Conservation (phyloP, 441 rosid species). For the Adansonia gregorii region DNA sequence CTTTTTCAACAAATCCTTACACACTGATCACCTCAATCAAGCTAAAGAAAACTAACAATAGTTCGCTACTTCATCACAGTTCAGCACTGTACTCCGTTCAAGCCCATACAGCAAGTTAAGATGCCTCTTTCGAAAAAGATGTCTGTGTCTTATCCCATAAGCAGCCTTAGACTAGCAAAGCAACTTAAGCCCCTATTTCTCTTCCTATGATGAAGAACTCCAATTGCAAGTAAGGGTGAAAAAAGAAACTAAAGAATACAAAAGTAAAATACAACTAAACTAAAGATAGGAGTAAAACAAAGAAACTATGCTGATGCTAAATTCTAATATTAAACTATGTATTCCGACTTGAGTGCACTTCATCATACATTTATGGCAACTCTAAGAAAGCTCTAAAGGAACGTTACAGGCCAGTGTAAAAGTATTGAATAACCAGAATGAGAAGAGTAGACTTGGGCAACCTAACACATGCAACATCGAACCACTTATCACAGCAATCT, state of each 20-base stretch:
- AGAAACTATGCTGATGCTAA: neutral
- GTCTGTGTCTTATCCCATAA: neutral
- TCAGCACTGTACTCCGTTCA: neutral
- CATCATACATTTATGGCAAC: neutral
- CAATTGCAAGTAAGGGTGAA: neutral
- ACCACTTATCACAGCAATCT: neutral
- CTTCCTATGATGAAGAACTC: neutral
- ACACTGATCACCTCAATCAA: neutral
- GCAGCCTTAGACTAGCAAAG: neutral
- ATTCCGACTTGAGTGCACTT: neutral
- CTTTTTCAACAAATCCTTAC: neutral
- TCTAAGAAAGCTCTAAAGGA: neutral
- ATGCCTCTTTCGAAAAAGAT: neutral
- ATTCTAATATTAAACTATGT: neutral
- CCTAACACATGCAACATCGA: neutral
- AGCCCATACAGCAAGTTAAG: neutral
- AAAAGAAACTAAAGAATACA: neutral
- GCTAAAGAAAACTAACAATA: neutral
- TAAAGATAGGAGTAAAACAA: neutral
- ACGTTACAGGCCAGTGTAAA: neutral
- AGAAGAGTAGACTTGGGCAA: neutral
- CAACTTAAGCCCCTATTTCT: slow-evolving; percentile 3
- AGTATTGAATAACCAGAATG: neutral
- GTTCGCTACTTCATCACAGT: neutral
- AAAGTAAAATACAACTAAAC: neutral